Percentiles rank a stretch among this genome's conserved stretches.
phyloP scores from a whole-genome alignment of 257 asterid species.

The Nicotiana tabacum region DNA sequence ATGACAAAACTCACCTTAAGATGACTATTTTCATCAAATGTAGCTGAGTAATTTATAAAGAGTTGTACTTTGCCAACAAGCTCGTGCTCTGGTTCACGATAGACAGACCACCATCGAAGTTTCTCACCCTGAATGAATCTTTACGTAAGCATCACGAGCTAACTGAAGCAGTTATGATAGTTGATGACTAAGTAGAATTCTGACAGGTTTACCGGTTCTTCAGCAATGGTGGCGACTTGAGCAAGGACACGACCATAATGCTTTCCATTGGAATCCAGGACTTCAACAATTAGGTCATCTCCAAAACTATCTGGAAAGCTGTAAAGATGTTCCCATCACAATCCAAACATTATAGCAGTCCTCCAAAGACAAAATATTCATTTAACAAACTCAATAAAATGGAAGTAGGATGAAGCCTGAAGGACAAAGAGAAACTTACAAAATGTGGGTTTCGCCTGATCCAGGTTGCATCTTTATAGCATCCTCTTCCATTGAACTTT shows the following conservation, averaged over 20 bases:
- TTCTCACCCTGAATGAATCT: conserved; percentile 42
- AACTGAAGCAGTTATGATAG: conserved; percentile 5
- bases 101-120: conserved; percentile 51
- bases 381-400: neutral
- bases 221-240: conserved; percentile 51
- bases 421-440: conserved; percentile 26
- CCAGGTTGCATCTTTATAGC: conserved; percentile 47
- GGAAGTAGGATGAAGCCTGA: neutral
- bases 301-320: conserved; percentile 55
- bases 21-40: conserved; percentile 38
- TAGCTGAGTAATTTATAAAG: conserved; percentile 37
- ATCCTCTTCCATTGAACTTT: conserved; percentile 52
- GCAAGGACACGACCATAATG: conserved; percentile 50
- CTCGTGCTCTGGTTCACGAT: conserved; percentile 50
- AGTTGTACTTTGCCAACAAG: conserved; percentile 47
- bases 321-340: conserved; percentile 23
- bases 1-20: conserved; percentile 34
- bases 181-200: conserved; percentile 3
- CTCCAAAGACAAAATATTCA: conserved; percentile 7
- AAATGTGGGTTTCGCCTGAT: conserved; percentile 43
- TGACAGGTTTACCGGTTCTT: conserved; percentile 32
- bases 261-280: conserved; percentile 43
- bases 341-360: neutral
- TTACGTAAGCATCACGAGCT: conserved; percentile 5
- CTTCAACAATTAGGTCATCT: conserved; percentile 45